Base-by-base conservation (phyloP, 2,329 filamentous ascomycete species). In the Pyrenophora seminiperda region DNA sequence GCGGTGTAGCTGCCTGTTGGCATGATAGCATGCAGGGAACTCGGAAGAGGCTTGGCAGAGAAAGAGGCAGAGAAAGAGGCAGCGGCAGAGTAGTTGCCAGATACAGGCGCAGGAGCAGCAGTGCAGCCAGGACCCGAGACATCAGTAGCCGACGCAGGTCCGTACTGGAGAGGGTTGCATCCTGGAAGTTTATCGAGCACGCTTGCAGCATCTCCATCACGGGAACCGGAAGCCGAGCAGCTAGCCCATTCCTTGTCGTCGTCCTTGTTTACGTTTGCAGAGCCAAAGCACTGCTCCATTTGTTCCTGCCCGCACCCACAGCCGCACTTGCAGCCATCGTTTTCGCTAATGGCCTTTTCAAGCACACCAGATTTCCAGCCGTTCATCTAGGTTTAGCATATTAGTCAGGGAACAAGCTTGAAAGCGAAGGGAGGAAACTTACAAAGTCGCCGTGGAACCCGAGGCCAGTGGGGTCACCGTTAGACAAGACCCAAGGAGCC, bases 161-260 rank as follows among this genome's bases (percentile, higher is more conserved):
- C 71, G 40, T 59, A 54, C 52, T 74, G 71, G 20, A 74, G 47
- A n/a, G 71, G 69, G 47, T 74, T 74, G 64, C 71, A 74, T 17
- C 71, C 71, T 29, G 71, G 71, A 6, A 74, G 68, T 44, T 61
- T 64, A 11, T 70, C 61, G 5, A 73, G 39, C 15, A 59, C 54
- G 14, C 51, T 39, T 7, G 31, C 30, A 29, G 62, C 59, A 2
- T 66, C 59, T 2, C 53, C 50, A 3, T 34, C 38, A 39, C 55
- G 59, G 11, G 54, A 50, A 1, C 41, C 40, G 19, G 37, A 58
- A 6, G 67, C 68, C 13, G 62, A 44, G 56, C 71, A 74, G 18
- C 53, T 50, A 19, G 63, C 43, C 50, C 66, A 73, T 6, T 50
- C 56, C 3, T 60, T 47, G 32, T 71, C 68, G 37, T 42, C 43